Percentiles rank a stretch among this genome's conserved stretches.
Evolutionary conservation across 1,284 basidiomycete species (phyloP).

Genomic region (Cystobasidiaceae sp.): DNA sequence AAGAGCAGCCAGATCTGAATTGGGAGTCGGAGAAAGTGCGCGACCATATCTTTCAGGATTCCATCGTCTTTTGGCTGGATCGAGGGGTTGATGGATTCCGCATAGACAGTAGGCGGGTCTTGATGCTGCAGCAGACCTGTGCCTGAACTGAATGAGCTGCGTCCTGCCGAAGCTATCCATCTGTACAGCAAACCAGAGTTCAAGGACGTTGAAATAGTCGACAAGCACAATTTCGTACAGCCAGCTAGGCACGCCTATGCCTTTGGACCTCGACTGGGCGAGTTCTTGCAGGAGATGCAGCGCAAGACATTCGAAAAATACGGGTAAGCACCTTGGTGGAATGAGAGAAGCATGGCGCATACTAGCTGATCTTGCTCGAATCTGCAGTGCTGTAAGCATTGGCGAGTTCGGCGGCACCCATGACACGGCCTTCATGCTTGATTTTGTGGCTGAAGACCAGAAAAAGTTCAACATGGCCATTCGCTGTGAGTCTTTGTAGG

Average conservation of each 20-base stretch:
- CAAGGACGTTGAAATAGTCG: conserved; percentile 43
- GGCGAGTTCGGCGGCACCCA: neutral
- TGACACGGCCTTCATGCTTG: neutral
- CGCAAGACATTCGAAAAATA: conserved; percentile 52
- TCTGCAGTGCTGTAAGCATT: neutral
- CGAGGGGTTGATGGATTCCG: conserved; percentile 69
- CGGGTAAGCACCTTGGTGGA: conserved; percentile 47
- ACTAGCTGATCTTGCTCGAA: neutral
- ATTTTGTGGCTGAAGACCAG: neutral
- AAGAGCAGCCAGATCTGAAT: conserved; percentile 70
- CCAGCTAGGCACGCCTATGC: conserved; percentile 46
- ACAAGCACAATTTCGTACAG: conserved; percentile 16
- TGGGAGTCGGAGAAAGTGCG: conserved; percentile 59
- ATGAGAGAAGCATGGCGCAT: neutral
- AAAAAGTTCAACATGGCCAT: neutral
- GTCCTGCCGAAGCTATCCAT: too few relatives aligned
- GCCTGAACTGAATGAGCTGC: too few relatives aligned
- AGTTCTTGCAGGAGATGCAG: conserved; percentile 64
- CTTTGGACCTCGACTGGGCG: conserved; percentile 58
- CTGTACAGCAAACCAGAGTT: conserved; percentile 40
- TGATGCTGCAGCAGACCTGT: too few relatives aligned
- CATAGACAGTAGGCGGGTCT: conserved; percentile 31
- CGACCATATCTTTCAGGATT: neutral
- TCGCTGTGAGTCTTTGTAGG: neutral
- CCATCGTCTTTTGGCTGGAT: conserved; percentile 60